Evolutionary conservation across 805 yeast species (phyloP).

Genomic region (Kregervanrija delftensis): DNA sequence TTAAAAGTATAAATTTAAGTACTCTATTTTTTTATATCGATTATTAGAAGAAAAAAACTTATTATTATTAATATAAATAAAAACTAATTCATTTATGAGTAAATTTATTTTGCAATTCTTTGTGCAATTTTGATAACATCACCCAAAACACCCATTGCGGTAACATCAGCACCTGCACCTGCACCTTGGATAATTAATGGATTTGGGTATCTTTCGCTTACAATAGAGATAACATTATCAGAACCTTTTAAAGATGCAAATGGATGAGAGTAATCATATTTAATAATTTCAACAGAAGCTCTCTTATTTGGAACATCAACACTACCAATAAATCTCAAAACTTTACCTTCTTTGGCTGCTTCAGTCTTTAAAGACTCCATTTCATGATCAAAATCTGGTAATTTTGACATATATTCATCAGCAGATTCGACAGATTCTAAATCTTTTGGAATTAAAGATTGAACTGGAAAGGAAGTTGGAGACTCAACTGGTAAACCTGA

Average conservation of each 20-base stretch:
- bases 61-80: background rate
- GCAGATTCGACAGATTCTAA: slow-evolving; percentile 69
- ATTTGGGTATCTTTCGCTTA: slow-evolving; percentile 84
- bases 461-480: slow-evolving; percentile 90
- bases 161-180: slow-evolving; percentile 73
- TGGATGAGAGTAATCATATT: slow-evolving; percentile 85
- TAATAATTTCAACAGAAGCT: slow-evolving; percentile 82
- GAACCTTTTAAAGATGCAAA: slow-evolving; percentile 94
- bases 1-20: background rate
- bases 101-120: slow-evolving; percentile 48
- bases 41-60: background rate
- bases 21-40: background rate
- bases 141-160: slow-evolving; percentile 81
- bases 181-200: slow-evolving; percentile 98
- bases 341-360: slow-evolving; percentile 80
- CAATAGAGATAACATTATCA: slow-evolving; percentile 89
- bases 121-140: slow-evolving; percentile 90
- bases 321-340: slow-evolving; percentile 87
- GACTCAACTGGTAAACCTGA: slow-evolving; percentile 81
- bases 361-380: slow-evolving; percentile 69
- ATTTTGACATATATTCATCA: slow-evolving; percentile 69
- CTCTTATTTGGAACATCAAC: slow-evolving; percentile 67
- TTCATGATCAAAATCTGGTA: slow-evolving; percentile 79
- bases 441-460: slow-evolving; percentile 83
- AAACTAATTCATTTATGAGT: background rate